phyloP scores from a whole-genome alignment of 2,329 filamentous ascomycete genomes.

The Trichoderma koningiopsis region DNA sequence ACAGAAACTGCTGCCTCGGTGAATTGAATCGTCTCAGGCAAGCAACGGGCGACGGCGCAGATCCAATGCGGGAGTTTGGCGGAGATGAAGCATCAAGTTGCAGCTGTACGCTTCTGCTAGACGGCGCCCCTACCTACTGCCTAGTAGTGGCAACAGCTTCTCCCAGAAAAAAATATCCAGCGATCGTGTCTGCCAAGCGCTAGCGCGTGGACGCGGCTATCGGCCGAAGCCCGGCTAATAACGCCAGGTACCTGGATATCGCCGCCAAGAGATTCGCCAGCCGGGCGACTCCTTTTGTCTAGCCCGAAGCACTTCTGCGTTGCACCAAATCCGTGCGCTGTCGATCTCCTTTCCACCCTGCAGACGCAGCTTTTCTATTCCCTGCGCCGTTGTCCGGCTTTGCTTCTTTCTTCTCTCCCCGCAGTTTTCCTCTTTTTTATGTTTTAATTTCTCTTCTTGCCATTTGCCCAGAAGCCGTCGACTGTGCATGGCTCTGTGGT shows the following conservation, averaged over 20 bases:
- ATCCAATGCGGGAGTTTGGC: neutral
- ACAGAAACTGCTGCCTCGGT: no score
- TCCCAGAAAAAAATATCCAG: neutral
- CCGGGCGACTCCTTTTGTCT: constrained; percentile 16
- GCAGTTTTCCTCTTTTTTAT: neutral
- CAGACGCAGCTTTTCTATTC: neutral
- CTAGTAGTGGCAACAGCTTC: neutral
- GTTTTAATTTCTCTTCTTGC: neutral
- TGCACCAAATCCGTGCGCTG: constrained; percentile 9
- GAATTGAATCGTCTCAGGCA: neutral
- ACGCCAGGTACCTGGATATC: neutral
- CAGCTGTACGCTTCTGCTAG: neutral
- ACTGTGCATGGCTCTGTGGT: constrained; percentile 13
- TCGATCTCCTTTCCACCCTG: constrained; percentile 14
- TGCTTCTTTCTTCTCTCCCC: neutral
- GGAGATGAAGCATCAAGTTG: neutral
- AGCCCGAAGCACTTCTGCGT: constrained; percentile 3
- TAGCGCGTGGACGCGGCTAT: constrained; percentile 22
- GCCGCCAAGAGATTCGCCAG: constrained; percentile 10
- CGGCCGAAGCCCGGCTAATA: constrained; percentile 23
- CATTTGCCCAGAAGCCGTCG: neutral
- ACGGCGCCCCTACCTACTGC: neutral
- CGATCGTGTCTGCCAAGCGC: neutral
- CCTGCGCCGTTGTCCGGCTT: constrained; percentile 3
- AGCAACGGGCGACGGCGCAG: neutral